Evolutionary conservation across 768 basidiomycete species (phyloP), one percentile per base, ranked within the genome.

Genomic region (Dictyophora rubrovolvata): DNA sequence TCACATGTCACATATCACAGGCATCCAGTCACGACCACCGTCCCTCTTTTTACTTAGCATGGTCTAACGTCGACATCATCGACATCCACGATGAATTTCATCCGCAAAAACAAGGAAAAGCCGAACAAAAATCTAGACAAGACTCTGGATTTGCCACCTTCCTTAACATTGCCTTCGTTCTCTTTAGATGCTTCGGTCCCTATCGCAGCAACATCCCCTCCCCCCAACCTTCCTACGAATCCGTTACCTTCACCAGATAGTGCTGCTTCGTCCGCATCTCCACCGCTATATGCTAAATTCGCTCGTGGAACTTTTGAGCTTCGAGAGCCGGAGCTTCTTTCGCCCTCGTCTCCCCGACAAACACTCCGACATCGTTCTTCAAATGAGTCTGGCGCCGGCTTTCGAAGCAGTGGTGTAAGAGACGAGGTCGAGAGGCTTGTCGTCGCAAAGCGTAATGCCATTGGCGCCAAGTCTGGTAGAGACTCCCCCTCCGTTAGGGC

Each of bases 21-120:
- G 12, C 11, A 12, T 42, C 42, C n/a, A 42, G 42, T 42, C n/a
- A 28, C 28, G 28, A 28, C 28, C 28, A 28, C 28, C 28, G 28
- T 28, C 28, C 28, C 28, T 28, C 28, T 28, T 28, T 28, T 28
- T 28, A 28, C 28, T 28, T 28, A 28, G 28, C 28, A 42, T 42
- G 42, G 12, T 42, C n/a, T 42, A 42, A 42, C 42, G 42, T 42
- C 42, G 42, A 42, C n/a, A 42, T 42, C 42, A n/a, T 42, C 42
- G 42, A 42, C 42, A 42, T 42, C 42, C 42, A 56, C 47, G 55
- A 56, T 46, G 42, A 56, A 46, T 46, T 48, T 56, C 55, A 56
- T 56, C 37, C 55, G 55, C 55, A 42, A 48, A 42, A 56, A 37
- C 20, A 46, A 21, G 12, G 20, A 21, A 46, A 37, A 56, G 20